phyloP scores from a whole-genome alignment of 1,284 basidiomycete species.

The Pascua sp. region DNA sequence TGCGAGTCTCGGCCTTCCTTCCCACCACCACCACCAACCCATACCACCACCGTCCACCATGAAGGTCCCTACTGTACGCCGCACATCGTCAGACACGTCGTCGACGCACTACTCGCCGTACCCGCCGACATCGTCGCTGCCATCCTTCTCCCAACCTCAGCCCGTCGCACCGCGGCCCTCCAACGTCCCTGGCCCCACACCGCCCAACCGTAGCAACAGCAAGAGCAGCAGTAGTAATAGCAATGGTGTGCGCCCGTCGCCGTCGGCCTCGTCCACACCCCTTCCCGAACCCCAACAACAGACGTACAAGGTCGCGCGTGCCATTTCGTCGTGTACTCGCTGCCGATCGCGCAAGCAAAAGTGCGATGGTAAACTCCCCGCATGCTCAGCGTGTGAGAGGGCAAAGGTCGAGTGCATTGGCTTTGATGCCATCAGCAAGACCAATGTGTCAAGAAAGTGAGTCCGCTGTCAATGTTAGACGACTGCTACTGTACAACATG shows the following conservation, averaged over 20 bases:
- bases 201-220: too few relatives aligned
- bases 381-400: slow-evolving; percentile 45
- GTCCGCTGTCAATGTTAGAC: slow-evolving; percentile 11
- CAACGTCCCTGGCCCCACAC: too few relatives aligned
- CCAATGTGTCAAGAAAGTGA: slow-evolving; percentile 51
- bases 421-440: slow-evolving; percentile 51
- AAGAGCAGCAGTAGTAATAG: too few relatives aligned
- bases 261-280: not conserved
- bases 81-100: slow-evolving; percentile 14
- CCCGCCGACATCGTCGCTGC: slow-evolving; percentile 18
- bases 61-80: slow-evolving; percentile 28
- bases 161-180: slow-evolving; percentile 6
- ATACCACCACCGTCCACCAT: slow-evolving; percentile 13
- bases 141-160: slow-evolving; percentile 9
- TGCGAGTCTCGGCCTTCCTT: not conserved
- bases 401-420: slow-evolving; percentile 53
- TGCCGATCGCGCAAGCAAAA: slow-evolving; percentile 49
- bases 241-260: not conserved
- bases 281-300: slow-evolving; percentile 1
- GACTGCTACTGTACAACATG: too few relatives aligned
- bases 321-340: slow-evolving; percentile 50
- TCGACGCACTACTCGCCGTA: slow-evolving; percentile 29
- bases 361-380: slow-evolving; percentile 51
- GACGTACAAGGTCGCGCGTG: slow-evolving; percentile 47
- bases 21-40: slow-evolving; percentile 2